Evolutionary conservation across 2,329 filamentous ascomycete species (phyloP).

Genomic region (Alternaria triticina): DNA sequence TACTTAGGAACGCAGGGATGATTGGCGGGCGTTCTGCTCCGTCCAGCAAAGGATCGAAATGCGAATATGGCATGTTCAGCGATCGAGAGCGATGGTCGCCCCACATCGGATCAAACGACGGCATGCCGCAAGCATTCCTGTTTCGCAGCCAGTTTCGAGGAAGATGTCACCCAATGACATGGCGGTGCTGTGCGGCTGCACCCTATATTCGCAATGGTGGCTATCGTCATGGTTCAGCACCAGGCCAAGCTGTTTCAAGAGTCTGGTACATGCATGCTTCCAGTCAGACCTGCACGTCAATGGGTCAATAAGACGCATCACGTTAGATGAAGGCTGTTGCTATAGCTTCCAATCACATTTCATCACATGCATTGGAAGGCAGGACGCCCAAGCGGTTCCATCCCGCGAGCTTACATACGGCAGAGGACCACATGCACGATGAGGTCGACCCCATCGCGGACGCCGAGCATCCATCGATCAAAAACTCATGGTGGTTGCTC

Average conservation of each 20-base stretch:
- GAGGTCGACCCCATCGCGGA: slow-evolving; percentile 3
- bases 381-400: slow-evolving; percentile 27
- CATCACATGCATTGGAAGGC: slow-evolving; percentile 6
- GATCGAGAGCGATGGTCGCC: slow-evolving; percentile 12
- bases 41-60: slow-evolving; percentile 1
- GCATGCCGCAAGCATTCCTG: neutral
- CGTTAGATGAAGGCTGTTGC: slow-evolving; percentile 15
- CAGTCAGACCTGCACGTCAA: slow-evolving; percentile 16
- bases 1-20: slow-evolving; percentile 5
- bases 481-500: slow-evolving; percentile 2
- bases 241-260: slow-evolving; percentile 13
- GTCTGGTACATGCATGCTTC: slow-evolving; percentile 8
- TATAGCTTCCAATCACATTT: slow-evolving; percentile 4
- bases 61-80: slow-evolving; percentile 12
- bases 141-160: neutral
- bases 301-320: slow-evolving; percentile 10
- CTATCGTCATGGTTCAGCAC: neutral
- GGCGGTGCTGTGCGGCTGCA: slow-evolving; percentile 9
- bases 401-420: slow-evolving; percentile 21
- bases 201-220: slow-evolving; percentile 1
- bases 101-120: slow-evolving; percentile 2
- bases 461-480: slow-evolving; percentile 7
- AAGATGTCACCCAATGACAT: slow-evolving; percentile 4
- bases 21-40: slow-evolving; percentile 9
- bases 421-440: slow-evolving; percentile 5